Percentiles rank a stretch among this genome's conserved stretches.
Conservation (phyloP, 2,329 filamentous ascomycete genomes). For the Claviceps sorghi region DNA sequence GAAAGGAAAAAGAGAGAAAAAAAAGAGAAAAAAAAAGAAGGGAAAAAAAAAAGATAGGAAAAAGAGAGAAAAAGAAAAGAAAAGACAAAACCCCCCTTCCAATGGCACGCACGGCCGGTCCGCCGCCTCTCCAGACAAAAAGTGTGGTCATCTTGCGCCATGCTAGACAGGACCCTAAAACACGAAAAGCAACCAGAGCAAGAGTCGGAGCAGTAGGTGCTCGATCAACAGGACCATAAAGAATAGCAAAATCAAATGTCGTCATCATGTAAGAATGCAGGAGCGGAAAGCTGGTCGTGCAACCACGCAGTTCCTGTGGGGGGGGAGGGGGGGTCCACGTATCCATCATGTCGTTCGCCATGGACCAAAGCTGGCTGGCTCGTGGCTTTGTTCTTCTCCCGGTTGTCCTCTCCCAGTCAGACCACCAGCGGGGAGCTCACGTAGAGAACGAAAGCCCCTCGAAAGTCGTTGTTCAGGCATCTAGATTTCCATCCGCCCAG, state of each 20-base stretch:
- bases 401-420: background rate
- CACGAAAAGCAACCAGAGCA: no score
- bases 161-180: background rate
- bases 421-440: background rate
- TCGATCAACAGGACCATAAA: background rate
- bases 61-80: no score
- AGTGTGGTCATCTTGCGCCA: background rate
- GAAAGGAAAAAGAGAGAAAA: background rate
- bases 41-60: no score
- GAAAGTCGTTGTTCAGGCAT: background rate
- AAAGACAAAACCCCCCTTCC: no score
- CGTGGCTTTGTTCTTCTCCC: no score
- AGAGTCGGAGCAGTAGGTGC: background rate
- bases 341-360: no score
- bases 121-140: background rate
- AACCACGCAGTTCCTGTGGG: no score
- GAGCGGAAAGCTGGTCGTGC: background rate
- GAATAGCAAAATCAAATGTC: background rate
- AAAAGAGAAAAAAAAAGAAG: no score
- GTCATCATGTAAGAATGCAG: background rate
- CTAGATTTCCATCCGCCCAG: conserved; percentile 48
- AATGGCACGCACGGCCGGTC: no score
- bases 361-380: no score
- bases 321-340: no score
- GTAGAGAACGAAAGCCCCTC: background rate